Conservation (phyloP, 176 grass and related monocot genomes). For the Chrysopogon serrulatus region DNA sequence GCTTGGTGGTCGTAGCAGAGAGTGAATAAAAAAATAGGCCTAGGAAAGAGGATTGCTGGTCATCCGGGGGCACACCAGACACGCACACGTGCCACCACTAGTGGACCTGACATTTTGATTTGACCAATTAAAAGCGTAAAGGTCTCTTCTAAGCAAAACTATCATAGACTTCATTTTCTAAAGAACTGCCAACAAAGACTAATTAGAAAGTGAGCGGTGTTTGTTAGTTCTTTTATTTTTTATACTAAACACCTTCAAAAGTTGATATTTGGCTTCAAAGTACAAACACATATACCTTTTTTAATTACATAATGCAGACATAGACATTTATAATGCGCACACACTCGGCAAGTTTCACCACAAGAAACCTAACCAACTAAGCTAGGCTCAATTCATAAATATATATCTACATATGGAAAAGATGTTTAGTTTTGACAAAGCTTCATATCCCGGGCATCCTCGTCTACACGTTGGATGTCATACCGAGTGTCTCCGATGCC, state of each 20-base stretch:
- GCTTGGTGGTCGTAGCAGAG: neutral
- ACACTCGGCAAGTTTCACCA: no score
- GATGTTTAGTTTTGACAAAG: no score
- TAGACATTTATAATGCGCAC: no score
- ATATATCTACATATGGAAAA: no score
- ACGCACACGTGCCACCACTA: constrained; percentile 35
- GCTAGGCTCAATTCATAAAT: no score
- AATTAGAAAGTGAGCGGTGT: neutral
- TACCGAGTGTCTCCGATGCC: no score
- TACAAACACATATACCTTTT: neutral
- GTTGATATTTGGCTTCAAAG: neutral
- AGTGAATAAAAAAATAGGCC: neutral
- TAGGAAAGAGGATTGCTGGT: neutral
- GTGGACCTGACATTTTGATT: constrained; percentile 14
- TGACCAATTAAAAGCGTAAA: constrained; percentile 24
- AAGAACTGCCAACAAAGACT: neutral
- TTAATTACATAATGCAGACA: no score
- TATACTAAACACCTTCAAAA: neutral
- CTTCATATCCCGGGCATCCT: no score
- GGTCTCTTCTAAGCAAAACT: constrained; percentile 21
- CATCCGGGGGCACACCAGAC: constrained; percentile 13
- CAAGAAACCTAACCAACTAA: no score
- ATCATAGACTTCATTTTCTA: neutral
- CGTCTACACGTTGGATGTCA: no score
- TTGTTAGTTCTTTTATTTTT: neutral